A percentile compares a stretch with the other conserved stretches of the same genome.
Conservation (phyloP, 805 yeast genomes). For the Ogataea trehalophila region DNA sequence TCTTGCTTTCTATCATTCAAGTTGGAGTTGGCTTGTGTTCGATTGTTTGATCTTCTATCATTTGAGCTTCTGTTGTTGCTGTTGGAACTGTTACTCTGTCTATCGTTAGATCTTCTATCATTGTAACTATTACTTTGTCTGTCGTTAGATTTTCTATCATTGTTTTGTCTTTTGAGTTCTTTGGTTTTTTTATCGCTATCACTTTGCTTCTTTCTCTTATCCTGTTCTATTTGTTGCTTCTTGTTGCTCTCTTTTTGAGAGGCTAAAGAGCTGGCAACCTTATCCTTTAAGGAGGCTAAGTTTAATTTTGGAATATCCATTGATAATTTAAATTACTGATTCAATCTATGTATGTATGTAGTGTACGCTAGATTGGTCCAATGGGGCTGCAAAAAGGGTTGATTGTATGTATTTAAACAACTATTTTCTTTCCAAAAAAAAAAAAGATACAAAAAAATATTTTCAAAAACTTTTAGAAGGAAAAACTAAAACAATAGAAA, state of each 20-base stretch:
- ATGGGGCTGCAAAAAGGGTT: neutral
- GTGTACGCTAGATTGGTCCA: too few species aligned
- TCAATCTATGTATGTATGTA: too few species aligned
- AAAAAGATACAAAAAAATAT: neutral
- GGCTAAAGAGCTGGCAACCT: constrained; percentile 50
- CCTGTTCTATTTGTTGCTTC: constrained; percentile 14
- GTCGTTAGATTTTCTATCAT: constrained; percentile 12
- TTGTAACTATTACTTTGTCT: constrained; percentile 9
- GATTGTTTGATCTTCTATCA: constrained; percentile 7
- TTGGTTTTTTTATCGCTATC: constrained; percentile 17
- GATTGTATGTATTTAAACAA: neutral
- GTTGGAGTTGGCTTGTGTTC: constrained; percentile 1
- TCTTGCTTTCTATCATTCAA: constrained; percentile 5
- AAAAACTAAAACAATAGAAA: neutral
- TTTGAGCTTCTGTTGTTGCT: constrained; percentile 5
- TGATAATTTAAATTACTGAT: neutral
- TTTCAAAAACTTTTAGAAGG: neutral
- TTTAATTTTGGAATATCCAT: constrained; percentile 45
- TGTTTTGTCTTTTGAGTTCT: constrained; percentile 8
- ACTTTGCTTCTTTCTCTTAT: constrained; percentile 21
- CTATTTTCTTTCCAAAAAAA: neutral
- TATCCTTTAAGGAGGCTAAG: constrained; percentile 58
- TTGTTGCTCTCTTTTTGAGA: constrained; percentile 17
- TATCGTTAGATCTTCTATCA: constrained; percentile 9
- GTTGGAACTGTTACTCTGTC: constrained; percentile 7